Evolutionary conservation across 208 protist species (phyloP), one percentile per base, ranked within the genome.

Genomic region (Trypanosoma mega): DNA sequence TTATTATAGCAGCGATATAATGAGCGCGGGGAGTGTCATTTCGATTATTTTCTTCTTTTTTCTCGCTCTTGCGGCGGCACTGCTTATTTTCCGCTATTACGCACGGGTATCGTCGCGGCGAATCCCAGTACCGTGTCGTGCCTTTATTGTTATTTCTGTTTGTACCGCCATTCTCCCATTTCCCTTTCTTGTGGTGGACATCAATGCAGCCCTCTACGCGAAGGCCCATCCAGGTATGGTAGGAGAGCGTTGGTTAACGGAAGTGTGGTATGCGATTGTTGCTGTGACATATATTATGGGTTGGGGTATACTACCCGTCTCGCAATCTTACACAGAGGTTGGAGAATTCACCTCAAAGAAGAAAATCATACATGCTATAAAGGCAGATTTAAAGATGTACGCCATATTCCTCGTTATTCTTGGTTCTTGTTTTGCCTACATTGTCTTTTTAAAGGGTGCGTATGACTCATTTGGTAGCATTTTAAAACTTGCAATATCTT

Each of bases 241-340:
- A 53, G 48, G 68, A 24, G 65, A 81, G 57, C 68, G 46, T 54
- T 93, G 85, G 86, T 74, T 94, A 70, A 68, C 60, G 27, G 71
- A 76, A 43, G 82, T 95, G 45, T 97, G 91, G 89, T 89, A 87
- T 49, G 76, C 71, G 41, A 94, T 97, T 49, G 89, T 97, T 33
- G 78, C 76, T 41, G 49, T 82, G 39, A 93, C 89, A 20, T 92
- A 97, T 72, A 75, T 87, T 41, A 89, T 83, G 51, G 84, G 82
- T 3, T 97, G 91, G 89, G 70, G 90, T 6, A 69, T 86, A n/a
- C 69, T 97, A 16, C 91, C 91, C 8, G 63, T 97, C 0, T 81
- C 82, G 26, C 88, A 97, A 65, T 76, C 77, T 68, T 95, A 93
- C 69, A 91, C 81, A 33, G 77, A 88, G 34, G 80, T 88, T 30